A percentile compares a stretch with the other conserved stretches of the same genome.
Conservation (phyloP, 768 basidiomycete species). For the Phanerodontia chrysosporium region DNA sequence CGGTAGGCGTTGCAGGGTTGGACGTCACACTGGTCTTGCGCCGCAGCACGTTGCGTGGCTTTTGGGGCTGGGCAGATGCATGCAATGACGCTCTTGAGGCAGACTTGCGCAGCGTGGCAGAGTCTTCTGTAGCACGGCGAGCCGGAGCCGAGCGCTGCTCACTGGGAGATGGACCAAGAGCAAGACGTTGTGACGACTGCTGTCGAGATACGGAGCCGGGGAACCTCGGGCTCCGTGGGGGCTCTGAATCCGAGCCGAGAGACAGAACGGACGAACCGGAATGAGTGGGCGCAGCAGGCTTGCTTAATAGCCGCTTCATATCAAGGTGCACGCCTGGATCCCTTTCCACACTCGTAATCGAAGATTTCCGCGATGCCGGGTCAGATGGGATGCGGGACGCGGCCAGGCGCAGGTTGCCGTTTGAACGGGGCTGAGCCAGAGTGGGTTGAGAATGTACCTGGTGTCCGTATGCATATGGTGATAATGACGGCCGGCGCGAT, state of each 20-base stretch:
- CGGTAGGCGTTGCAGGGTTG: constrained; percentile 18
- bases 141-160: not conserved
- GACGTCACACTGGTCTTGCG: constrained; percentile 17
- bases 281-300: constrained; percentile 21
- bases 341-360: constrained; percentile 19
- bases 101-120: not conserved
- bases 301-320: constrained; percentile 27
- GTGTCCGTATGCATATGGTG: not conserved
- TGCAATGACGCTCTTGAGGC: not conserved
- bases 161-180: not conserved
- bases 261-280: constrained; percentile 22
- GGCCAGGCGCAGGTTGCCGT: constrained; percentile 6
- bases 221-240: constrained; percentile 12
- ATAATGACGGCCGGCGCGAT: constrained; percentile 1
- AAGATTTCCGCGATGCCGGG: constrained; percentile 17
- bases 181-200: not conserved
- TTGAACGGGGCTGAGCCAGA: not conserved
- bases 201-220: not conserved
- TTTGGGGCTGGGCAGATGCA: not conserved
- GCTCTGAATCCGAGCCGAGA: constrained; percentile 22
- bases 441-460: not conserved
- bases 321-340: constrained; percentile 24
- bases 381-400: not conserved
- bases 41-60: constrained; percentile 16
- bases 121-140: not conserved